phyloP scores from a whole-genome alignment of 148 eudicot species.

The Cornus controversa region DNA sequence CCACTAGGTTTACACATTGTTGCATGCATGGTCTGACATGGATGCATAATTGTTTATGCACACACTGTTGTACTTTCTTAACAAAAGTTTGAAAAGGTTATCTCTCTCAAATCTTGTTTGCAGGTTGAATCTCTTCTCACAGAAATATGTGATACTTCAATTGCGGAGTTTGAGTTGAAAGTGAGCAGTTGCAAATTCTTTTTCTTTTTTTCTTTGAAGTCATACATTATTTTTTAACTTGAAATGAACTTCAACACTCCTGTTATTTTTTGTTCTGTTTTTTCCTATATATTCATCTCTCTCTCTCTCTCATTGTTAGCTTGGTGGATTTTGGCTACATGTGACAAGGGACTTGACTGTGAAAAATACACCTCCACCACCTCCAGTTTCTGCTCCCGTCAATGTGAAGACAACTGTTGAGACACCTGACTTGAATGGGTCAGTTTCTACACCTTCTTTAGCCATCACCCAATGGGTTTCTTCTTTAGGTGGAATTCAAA shows the following conservation, averaged over 20 bases:
- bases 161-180: conserved; percentile 84
- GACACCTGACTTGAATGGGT: conserved; percentile 47
- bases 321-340: conserved; percentile 75
- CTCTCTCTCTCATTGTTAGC: conserved; percentile 34
- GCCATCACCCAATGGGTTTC: conserved; percentile 52
- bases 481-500: conserved; percentile 34
- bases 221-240: conserved; percentile 2
- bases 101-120: conserved; percentile 5
- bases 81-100: background rate
- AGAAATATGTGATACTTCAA: conserved; percentile 69
- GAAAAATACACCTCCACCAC: conserved; percentile 34
- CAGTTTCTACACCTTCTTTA: conserved; percentile 57
- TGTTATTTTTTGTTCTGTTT: background rate
- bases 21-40: background rate
- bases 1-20: background rate
- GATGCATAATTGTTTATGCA: too few relatives aligned
- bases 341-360: conserved; percentile 58
- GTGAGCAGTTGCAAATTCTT: conserved; percentile 39
- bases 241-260: background rate
- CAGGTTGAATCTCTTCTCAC: conserved; percentile 83
- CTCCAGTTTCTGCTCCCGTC: conserved; percentile 47
- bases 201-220: background rate
- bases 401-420: conserved; percentile 30
- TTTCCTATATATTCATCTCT: background rate
- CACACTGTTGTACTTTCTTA: background rate